Evolutionary conservation across 208 protist species (phyloP).

Genomic region (Crithidia fasciculata): DNA sequence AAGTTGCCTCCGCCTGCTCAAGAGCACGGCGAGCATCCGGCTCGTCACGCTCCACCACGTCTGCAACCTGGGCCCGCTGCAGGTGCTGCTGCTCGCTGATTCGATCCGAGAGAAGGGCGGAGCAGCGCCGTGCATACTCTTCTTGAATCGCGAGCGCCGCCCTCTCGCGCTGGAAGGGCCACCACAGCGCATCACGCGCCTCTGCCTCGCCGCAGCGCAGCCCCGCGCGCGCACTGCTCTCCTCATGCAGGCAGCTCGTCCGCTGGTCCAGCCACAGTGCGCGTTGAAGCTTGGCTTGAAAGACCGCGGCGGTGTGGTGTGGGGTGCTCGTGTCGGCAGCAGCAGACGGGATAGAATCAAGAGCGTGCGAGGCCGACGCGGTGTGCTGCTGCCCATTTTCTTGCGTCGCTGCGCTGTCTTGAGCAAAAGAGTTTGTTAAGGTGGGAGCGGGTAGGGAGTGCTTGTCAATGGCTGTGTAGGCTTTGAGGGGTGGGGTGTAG

Average conservation of each 20-base stretch:
- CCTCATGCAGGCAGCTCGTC: conserved; percentile 7
- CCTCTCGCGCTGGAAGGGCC: conserved; percentile 7
- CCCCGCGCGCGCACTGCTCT: conserved; percentile 11
- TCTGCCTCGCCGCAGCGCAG: conserved; percentile 31
- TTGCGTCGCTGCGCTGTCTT: not conserved
- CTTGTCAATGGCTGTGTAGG: not conserved
- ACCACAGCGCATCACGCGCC: conserved; percentile 27
- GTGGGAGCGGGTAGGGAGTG: not conserved
- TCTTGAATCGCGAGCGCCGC: not conserved
- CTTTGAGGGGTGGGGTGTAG: not conserved
- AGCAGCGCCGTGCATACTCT: conserved; percentile 1
- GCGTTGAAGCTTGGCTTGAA: conserved; percentile 30
- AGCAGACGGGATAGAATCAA: too few species aligned
- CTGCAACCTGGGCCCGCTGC: not conserved
- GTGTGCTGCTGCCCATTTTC: not conserved
- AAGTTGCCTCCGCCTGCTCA: not conserved
- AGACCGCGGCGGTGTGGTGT: conserved; percentile 2
- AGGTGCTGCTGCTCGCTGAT: not conserved
- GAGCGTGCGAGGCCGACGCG: too few species aligned
- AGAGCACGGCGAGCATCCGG: conserved; percentile 7
- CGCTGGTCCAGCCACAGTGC: conserved; percentile 28
- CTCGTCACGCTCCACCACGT: conserved; percentile 4
- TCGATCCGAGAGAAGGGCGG: not conserved
- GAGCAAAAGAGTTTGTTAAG: not conserved
- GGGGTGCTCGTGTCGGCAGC: not conserved